A percentile compares a stretch with the other conserved stretches of the same genome.
Evolutionary conservation across 805 yeast genomes (phyloP).

Genomic region (Pichia nakasei): DNA sequence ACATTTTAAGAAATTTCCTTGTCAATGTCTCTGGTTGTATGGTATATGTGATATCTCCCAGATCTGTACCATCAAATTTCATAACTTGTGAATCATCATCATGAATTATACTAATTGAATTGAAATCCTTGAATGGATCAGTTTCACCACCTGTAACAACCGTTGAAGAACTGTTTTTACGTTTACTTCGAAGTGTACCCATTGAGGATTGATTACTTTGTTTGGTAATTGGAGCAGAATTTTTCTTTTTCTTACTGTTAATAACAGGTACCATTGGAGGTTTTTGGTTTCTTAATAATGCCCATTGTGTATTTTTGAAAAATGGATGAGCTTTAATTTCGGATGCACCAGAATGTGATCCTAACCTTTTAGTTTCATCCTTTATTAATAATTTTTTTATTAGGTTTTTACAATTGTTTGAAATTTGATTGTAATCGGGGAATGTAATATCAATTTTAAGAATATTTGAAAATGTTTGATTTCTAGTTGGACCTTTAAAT

Average conservation of each 20-base stretch:
- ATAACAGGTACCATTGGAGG: constrained; percentile 95
- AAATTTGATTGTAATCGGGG: constrained; percentile 48
- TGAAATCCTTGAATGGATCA: constrained; percentile 82
- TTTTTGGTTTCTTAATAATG: constrained; percentile 78
- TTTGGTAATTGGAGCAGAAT: constrained; percentile 6
- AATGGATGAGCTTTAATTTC: constrained; percentile 88
- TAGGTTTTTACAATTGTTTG: constrained; percentile 70
- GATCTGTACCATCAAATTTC: constrained; percentile 37
- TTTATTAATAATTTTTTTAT: constrained; percentile 77
- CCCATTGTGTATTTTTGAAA: constrained; percentile 93
- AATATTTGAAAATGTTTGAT: constrained; percentile 82
- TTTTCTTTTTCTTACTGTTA: constrained; percentile 17
- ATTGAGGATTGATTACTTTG: constrained; percentile 23
- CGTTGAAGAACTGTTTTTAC: constrained; percentile 25
- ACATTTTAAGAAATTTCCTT: constrained; percentile 24
- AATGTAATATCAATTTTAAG: constrained; percentile 77
- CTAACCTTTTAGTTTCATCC: constrained; percentile 82
- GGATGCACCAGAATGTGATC: constrained; percentile 90
- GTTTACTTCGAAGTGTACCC: constrained; percentile 36
- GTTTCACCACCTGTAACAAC: constrained; percentile 10
- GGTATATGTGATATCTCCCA: constrained; percentile 51
- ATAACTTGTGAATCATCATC: constrained; percentile 43
- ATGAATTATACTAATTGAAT: constrained; percentile 78
- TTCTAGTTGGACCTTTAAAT: constrained; percentile 84
- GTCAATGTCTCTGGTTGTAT: constrained; percentile 26